These are phyloP conservation scores for Pleochaeta shiraiana DNA, from an alignment of 2,329 filamentous ascomycete species.

Conservation along the genomic window DNA sequence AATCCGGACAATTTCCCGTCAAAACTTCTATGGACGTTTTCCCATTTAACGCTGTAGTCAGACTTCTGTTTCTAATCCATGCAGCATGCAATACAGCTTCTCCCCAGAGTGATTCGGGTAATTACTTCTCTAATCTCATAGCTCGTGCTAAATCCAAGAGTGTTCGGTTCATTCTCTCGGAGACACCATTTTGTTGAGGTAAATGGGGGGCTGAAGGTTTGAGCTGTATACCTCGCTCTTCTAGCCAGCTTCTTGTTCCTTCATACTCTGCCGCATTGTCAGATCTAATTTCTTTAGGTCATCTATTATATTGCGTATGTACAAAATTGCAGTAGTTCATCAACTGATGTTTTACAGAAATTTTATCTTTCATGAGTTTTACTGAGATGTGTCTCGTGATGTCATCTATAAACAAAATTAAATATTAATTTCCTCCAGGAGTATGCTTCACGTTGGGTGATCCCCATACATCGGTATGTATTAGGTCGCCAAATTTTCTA, in stretches of 20 bases:
- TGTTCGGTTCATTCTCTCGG: not conserved
- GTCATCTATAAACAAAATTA: not conserved
- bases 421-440: not conserved
- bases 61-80: not conserved
- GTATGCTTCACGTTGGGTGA: not conserved
- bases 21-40: not conserved
- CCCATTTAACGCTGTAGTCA: not conserved
- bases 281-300: not conserved
- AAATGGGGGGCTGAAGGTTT: not conserved
- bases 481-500: not conserved
- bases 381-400: not conserved
- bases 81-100: conserved; percentile 1
- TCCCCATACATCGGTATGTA: not conserved
- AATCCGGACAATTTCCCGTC: not conserved
- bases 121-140: not conserved
- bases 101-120: conserved; percentile 1
- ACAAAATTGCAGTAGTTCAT: not conserved
- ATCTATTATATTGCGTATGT: not conserved
- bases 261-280: not conserved
- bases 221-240: not conserved
- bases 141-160: not conserved
- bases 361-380: conserved; percentile 2
- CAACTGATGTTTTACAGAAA: not conserved
- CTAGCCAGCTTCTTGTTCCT: not conserved
- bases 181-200: conserved; percentile 4